Base-by-base conservation (phyloP, 2,329 filamentous ascomycete species). In the Neurospora crassa region DNA sequence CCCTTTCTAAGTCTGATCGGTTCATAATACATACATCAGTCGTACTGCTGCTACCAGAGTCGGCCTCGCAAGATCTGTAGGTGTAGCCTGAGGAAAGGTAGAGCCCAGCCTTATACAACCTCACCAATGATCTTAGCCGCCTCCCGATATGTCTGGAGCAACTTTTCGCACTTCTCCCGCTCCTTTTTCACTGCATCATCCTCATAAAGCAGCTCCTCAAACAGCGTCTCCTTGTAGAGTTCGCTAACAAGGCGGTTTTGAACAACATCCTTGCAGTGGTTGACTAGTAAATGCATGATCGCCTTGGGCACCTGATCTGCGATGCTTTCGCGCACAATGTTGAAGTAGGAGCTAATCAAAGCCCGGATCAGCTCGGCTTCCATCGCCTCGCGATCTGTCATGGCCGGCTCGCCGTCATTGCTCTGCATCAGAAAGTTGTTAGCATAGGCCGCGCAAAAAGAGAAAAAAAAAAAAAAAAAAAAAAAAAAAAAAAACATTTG, bases 231-330 rank as follows among this genome's bases (percentile, higher is more conserved):
- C 82, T 93, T 95, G 86, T 99, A 99, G 69, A 99, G 86, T 80
- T 97, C 93, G 79, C 92, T 97, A 71, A 99, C 96, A 7, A 99
- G 89, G 67, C 96, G 89, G 82, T 99, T 99, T 82, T 99, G 96
- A 41, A 99, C 94, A 14, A 95, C 95, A 76, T 99, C 96, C 81
- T 98, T 97, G 83, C 93, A 97, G 84, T 97, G 93, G 82, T 99
- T 99, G 79, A 99, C 96, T 42, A 99, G 88, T 67, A 99, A 88
- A 80, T 99, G 96, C 96, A 99, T 99, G 76, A 99, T 92, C 5
- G 96, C 96, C 84, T 99, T 99, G 75, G 96, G 96, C 12, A 99
- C 96, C 83, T 98, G 95, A 80, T 99, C 96, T 67, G 95, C 95
- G 77, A 97, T 97, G n/a, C 93, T 95, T 82, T 99, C 96, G 74